Conservation (phyloP, 257 asterid species). For the Linderniella brevidens region DNA sequence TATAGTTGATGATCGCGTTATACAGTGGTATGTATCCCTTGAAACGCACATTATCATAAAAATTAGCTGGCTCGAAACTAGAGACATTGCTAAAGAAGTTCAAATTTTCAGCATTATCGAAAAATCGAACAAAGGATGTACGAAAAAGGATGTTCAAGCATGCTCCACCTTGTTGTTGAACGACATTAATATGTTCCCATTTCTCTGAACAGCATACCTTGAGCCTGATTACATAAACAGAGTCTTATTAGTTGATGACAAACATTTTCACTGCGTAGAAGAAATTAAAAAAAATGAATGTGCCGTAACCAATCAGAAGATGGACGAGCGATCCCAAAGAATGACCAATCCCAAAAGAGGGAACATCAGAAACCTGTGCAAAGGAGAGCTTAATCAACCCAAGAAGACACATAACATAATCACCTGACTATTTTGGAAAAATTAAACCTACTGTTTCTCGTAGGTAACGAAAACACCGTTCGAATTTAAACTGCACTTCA, state of each 20-base stretch:
- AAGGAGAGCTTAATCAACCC: conserved; percentile 11
- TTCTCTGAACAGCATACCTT: conserved; percentile 83
- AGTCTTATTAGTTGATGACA: background rate
- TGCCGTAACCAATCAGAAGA: conserved; percentile 53
- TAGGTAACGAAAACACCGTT: conserved; percentile 64
- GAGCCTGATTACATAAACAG: conserved; percentile 41
- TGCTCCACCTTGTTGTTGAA: conserved; percentile 67
- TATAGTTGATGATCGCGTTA: too few relatives aligned
- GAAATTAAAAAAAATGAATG: background rate
- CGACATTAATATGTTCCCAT: conserved; percentile 75
- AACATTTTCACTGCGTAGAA: too few relatives aligned
- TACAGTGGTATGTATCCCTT: too few relatives aligned
- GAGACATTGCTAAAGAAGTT: too few relatives aligned
- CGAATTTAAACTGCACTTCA: conserved; percentile 83
- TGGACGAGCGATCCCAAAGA: conserved; percentile 88
- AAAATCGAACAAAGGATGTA: background rate
- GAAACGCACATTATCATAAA: too few relatives aligned
- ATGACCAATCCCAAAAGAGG: conserved; percentile 83
- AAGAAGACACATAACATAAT: background rate
- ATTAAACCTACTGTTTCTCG: conserved; percentile 41
- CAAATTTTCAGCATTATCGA: too few relatives aligned
- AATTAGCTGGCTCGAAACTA: too few relatives aligned
- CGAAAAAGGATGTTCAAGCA: too few relatives aligned
- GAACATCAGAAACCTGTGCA: conserved; percentile 58
- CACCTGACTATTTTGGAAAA: conserved; percentile 11